Base-by-base conservation (phyloP, 192 early-diverging fungal species). In the Backusella tuberculispora region DNA sequence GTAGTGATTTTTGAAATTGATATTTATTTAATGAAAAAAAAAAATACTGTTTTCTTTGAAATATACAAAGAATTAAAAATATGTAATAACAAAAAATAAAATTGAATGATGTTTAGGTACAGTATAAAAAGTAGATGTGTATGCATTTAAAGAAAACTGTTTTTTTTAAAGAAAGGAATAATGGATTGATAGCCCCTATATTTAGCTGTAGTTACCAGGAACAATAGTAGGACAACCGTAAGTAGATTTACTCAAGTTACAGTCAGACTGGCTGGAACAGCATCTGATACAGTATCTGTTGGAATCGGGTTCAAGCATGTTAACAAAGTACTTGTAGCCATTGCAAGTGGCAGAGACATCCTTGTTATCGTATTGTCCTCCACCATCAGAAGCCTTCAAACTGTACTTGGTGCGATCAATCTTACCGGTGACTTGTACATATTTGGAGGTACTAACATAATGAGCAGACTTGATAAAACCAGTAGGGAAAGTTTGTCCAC, bases 351-450 rank as follows among this genome's bases (percentile, higher is more conserved):
- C 21, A 74, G 46, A 46, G 14, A 70, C n/a, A 65, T 74, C 63
- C 53, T 63, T 56, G 40, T 76, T 44, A 46, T 76, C 75, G n/a
- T 79, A 78, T 83, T 88, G 87, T 12, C 87, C 87, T 45, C 87
- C 87, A 9, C 69, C 74, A 43, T 88, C 85, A 2, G 40, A 67
- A 3, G 68, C 21, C 2, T 43, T 29, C 24, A 86, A 34, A 0
- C 47, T 53, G 37, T 88, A 88, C 34, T 74, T 76, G 24, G 75
- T 63, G 12, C 70, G 72, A 24, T 86, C 76, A 43, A 88, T 88
- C 29, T 37, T 60, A 34, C 87, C 87, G n/a, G 87, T 88, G 26
- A 86, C 64, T 67, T 88, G 87, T n/a, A 85, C 77, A 43, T 82
- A 88, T 3, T 63, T 77, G 5, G 66, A 43, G 6, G 74, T 66